Base-by-base conservation (phyloP, 2,329 filamentous ascomycete species). In the Scedosporium minutisporum region DNA sequence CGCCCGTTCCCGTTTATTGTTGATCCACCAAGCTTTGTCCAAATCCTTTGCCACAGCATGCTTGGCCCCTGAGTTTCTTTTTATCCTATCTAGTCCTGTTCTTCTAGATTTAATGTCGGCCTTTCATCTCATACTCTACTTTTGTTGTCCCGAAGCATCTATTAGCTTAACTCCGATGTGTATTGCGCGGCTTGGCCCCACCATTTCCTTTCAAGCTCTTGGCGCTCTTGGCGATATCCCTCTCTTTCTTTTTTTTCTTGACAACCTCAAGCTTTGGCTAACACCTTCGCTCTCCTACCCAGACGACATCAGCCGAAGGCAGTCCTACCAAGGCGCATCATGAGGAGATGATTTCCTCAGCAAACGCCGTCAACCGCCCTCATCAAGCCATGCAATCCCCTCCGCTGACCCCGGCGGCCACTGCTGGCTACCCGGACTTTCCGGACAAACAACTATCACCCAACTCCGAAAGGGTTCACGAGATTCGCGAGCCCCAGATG, bases 331-430 rank as follows among this genome's bases (percentile, higher is more conserved):
- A 55, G 42, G 59, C 18, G 29, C 59, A 21, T 33, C 59, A 41
- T 51, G 51, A 55, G 18, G 51, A 51, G 18, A 53, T 61, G 59
- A 33, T 51, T 21, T 21, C 27, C 59, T 38, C 33, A 38, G 33
- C 6, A 38, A 23, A 33, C 25, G n/a, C 25, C 10, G 33, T 27
- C 16, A 58, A 38, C 21, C 27, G 27, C 55, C 16, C 16, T 23
- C 55, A 57, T 14, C 60, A 41, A 23, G 60, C 60, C 25, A 60
- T 61, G 33, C 29, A 59, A 14, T 96, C 93, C 10, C 93, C 93
- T 67, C 92, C 92, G 51, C 82, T 97, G 61, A 97, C 93, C 12
- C 93, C 93, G 18, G 87, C 91, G 62, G 92, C 87, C 60, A 93
- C 91, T 53, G 48, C 46, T 14, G 60, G 60, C 44, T 77, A 77